Evolutionary conservation across 345 rosid genomes (phyloP).

Genomic region (Gossypium mustelinum): DNA sequence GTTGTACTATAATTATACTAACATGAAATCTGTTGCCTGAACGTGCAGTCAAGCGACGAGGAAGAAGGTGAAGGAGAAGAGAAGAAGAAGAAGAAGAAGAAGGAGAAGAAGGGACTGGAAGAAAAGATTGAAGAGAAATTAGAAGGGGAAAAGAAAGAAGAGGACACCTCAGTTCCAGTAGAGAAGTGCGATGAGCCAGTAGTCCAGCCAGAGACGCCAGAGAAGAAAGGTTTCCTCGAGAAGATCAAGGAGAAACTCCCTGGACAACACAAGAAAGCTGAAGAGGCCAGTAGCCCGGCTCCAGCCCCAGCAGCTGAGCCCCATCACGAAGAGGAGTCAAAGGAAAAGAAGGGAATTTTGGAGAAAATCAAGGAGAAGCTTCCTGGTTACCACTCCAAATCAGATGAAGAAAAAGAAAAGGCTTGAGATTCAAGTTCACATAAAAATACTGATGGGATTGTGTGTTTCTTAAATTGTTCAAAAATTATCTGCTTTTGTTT

Average conservation of each 20-base stretch:
- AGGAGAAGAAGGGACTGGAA: constrained; percentile 38
- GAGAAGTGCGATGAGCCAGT: constrained; percentile 10
- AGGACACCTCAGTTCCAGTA: constrained; percentile 36
- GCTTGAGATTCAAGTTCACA: background rate
- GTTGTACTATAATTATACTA: background rate
- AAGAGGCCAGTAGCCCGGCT: constrained; percentile 22
- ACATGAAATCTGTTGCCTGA: background rate
- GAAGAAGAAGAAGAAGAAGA: constrained; percentile 59
- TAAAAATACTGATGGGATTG: background rate
- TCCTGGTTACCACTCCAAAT: constrained; percentile 45
- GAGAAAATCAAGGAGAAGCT: constrained; percentile 66
- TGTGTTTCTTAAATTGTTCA: constrained; percentile 2
- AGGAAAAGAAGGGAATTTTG: constrained; percentile 59
- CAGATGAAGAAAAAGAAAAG: constrained; percentile 21
- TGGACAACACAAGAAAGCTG: constrained; percentile 33
- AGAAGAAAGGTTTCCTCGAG: constrained; percentile 59
- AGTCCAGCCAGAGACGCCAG: constrained; percentile 24
- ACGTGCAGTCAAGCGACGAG: constrained; percentile 71
- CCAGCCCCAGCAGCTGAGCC: constrained; percentile 16
- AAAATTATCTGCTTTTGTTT: background rate
- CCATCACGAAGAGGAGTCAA: constrained; percentile 24
- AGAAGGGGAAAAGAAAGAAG: constrained; percentile 16
- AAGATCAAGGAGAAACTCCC: constrained; percentile 70
- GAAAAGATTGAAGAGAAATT: constrained; percentile 31
- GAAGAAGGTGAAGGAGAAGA: constrained; percentile 61